Evolutionary conservation across 352 stramenopile species (phyloP).

Genomic region (Globisporangium sylvaticum): DNA sequence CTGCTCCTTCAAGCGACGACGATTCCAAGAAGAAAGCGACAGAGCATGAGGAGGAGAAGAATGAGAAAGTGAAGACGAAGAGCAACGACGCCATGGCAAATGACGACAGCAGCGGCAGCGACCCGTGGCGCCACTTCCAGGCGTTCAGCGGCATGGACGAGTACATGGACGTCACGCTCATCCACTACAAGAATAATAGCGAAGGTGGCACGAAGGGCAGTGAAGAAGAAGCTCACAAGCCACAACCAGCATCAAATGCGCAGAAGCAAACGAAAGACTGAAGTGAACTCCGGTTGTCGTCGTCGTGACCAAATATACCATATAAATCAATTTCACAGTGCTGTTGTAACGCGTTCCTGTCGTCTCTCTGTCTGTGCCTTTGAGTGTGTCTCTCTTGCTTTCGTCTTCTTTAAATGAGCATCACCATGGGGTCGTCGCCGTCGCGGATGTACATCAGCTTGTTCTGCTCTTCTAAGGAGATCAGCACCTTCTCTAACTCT

Average conservation of each 20-base stretch:
- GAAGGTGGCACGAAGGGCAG: too few species aligned
- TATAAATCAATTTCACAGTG: constrained; percentile 17
- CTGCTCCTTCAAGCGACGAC: neutral
- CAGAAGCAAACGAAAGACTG: neutral
- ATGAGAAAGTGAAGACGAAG: neutral
- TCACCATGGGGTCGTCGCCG: constrained; percentile 72
- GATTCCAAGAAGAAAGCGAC: neutral
- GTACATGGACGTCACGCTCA: constrained; percentile 64
- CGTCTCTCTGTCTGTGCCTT: constrained; percentile 2
- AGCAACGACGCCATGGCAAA: neutral
- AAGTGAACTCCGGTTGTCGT: neutral
- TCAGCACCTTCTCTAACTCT: constrained; percentile 69
- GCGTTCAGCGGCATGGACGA: constrained; percentile 65
- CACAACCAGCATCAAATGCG: neutral
- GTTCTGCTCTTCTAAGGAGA: constrained; percentile 82
- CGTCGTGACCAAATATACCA: constrained; percentile 12
- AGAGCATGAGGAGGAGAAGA: neutral
- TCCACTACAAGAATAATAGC: constrained; percentile 46
- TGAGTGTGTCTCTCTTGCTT: neutral
- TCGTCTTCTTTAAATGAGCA: constrained; percentile 73
- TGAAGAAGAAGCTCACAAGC: neutral
- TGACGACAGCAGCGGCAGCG: constrained; percentile 9
- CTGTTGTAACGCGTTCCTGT: constrained; percentile 1
- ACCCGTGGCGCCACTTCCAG: constrained; percentile 53
- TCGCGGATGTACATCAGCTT: constrained; percentile 89